A percentile compares a stretch with the other conserved stretches of the same genome.
Conservation (phyloP, 2,329 filamentous ascomycete genomes). For the Fusarium sp. region DNA sequence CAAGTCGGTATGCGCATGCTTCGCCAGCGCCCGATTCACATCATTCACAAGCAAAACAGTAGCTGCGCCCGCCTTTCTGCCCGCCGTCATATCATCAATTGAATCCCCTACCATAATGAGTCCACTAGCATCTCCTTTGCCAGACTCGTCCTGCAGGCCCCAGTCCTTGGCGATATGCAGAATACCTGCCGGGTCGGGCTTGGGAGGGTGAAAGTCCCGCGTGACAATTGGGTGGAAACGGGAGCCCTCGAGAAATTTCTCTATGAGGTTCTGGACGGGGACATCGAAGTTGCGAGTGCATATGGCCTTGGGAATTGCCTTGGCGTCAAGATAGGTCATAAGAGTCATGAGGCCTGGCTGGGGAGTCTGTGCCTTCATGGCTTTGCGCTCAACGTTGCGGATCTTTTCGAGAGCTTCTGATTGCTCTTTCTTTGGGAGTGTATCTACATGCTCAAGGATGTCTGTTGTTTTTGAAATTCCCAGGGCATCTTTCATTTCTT, state of each 20-base stretch:
- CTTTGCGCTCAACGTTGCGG: conserved; percentile 81
- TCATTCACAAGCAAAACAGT: conserved; percentile 91
- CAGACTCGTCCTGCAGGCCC: conserved; percentile 65
- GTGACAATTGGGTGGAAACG: conserved; percentile 85
- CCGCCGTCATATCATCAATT: conserved; percentile 93
- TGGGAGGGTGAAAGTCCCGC: conserved; percentile 84
- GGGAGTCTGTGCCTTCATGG: conserved; percentile 83
- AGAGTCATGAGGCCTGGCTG: conserved; percentile 83
- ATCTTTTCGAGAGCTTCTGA: conserved; percentile 78
- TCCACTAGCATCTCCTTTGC: conserved; percentile 58
- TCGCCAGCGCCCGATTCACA: conserved; percentile 77
- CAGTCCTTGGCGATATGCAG: conserved; percentile 85
- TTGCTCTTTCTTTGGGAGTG: conserved; percentile 72
- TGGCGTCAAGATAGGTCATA: conserved; percentile 84
- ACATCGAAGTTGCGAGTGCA: conserved; percentile 94
- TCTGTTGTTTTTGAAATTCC: conserved; percentile 79
- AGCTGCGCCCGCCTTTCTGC: conserved; percentile 83
- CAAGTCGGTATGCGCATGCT: conserved; percentile 82
- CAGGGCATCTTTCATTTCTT: conserved; percentile 82
- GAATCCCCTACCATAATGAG: conserved; percentile 81
- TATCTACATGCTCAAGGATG: conserved; percentile 90
- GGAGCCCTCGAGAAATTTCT: conserved; percentile 77
- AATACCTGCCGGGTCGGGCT: conserved; percentile 90
- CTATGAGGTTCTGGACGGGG: conserved; percentile 80
- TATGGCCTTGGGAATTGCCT: conserved; percentile 80